phyloP scores from a whole-genome alignment of 2,329 filamentous ascomycete genomes.

The Venturia aucupariae region DNA sequence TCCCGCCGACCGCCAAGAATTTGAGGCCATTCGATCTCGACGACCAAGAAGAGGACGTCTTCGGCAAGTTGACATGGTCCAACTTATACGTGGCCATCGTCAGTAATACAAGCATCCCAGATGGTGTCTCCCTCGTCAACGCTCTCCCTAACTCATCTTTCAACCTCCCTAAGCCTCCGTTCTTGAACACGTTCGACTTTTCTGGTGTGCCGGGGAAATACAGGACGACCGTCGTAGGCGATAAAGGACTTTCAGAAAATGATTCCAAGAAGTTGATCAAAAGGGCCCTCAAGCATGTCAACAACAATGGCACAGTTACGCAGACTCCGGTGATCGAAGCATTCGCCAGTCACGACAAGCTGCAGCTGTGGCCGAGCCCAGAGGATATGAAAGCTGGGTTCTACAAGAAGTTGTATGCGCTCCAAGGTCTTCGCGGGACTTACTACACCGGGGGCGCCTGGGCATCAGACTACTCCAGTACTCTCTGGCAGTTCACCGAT shows the following conservation, averaged over 20 bases:
- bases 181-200: not conserved
- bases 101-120: not conserved
- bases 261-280: not conserved
- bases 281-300: not conserved
- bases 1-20: not conserved
- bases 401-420: slow-evolving; percentile 20
- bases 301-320: not conserved
- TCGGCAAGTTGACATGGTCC: not conserved
- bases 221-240: not conserved
- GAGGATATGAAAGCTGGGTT: slow-evolving; percentile 18
- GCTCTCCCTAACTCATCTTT: not conserved
- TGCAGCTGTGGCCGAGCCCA: not conserved
- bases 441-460: slow-evolving; percentile 21
- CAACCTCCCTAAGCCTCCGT: not conserved
- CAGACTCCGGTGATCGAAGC: not conserved
- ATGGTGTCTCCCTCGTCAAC: not conserved
- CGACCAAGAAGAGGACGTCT: not conserved
- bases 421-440: slow-evolving; percentile 20
- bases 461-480: slow-evolving; percentile 19
- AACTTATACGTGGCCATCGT: not conserved
- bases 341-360: not conserved
- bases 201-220: not conserved
- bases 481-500: slow-evolving; percentile 20
- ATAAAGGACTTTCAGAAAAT: not conserved
- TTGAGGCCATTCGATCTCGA: slow-evolving; percentile 8